Percentiles rank a stretch among this genome's conserved stretches.
Evolutionary conservation across 768 basidiomycete species (phyloP).

Genomic region (Kwoniella newhampshirensis): DNA sequence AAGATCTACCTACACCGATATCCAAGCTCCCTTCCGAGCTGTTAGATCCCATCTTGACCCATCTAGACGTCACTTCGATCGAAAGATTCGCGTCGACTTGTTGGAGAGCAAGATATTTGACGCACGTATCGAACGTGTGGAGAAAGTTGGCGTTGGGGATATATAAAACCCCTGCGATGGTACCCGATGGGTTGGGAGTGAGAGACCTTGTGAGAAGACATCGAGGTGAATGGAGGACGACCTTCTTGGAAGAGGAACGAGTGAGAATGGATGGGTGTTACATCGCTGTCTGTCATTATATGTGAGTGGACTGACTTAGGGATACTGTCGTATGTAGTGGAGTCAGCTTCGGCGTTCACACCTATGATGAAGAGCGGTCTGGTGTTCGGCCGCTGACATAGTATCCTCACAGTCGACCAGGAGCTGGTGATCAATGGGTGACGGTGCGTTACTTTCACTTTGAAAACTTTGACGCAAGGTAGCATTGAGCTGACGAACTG

Average conservation of each 20-base stretch:
- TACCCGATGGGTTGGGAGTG: slow-evolving; percentile 55
- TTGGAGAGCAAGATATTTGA: slow-evolving; percentile 71
- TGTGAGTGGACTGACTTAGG: slow-evolving; percentile 42
- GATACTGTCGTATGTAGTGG: no score
- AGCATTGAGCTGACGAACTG: background rate
- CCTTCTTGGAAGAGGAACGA: slow-evolving; percentile 80
- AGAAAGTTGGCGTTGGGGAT: slow-evolving; percentile 53
- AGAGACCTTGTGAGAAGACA: slow-evolving; percentile 60
- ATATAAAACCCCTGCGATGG: slow-evolving; percentile 75
- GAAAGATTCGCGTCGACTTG: slow-evolving; percentile 75
- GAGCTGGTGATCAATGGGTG: slow-evolving; percentile 81
- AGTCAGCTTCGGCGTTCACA: no score
- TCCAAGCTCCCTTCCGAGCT: slow-evolving; percentile 73
- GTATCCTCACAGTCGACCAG: slow-evolving; percentile 60
- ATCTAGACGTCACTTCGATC: slow-evolving; percentile 66
- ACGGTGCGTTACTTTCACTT: slow-evolving; percentile 68
- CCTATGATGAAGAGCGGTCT: no score
- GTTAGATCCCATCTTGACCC: slow-evolving; percentile 65
- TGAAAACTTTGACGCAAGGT: no score
- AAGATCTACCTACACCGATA: slow-evolving; percentile 62
- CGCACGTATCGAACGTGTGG: slow-evolving; percentile 72
- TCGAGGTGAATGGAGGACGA: slow-evolving; percentile 67
- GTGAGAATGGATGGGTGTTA: slow-evolving; percentile 84
- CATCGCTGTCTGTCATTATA: slow-evolving; percentile 81
- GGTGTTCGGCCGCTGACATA: slow-evolving; percentile 7